Evolutionary conservation across 306 rosid genomes (phyloP).

Genomic region (Cucurbita argyrosperma): DNA sequence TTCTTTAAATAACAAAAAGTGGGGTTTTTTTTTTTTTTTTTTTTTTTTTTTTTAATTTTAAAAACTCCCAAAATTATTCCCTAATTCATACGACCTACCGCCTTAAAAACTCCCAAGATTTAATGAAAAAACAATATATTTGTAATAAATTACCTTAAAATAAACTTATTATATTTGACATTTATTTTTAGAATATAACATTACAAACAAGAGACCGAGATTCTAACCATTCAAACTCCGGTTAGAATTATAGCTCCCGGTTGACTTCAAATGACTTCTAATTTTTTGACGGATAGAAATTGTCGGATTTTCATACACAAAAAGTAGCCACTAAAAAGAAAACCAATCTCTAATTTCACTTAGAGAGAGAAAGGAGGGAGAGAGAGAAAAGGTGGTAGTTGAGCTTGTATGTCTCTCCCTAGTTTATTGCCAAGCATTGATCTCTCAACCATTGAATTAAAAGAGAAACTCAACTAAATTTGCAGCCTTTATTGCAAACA

Average conservation of each 20-base stretch:
- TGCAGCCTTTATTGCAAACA: neutral
- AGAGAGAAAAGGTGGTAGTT: slow-evolving; percentile 19
- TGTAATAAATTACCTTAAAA: neutral
- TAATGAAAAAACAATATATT: too few relatives aligned
- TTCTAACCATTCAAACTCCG: neutral
- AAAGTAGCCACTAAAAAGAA: neutral
- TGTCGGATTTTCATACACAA: neutral
- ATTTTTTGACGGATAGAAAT: neutral
- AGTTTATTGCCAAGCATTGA: slow-evolving; percentile 9
- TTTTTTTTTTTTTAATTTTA: neutral
- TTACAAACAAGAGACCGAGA: neutral
- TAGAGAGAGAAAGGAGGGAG: slow-evolving; percentile 10
- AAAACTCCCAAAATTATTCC: neutral
- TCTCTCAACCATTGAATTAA: slow-evolving; percentile 29
- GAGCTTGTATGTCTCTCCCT: slow-evolving; percentile 12
- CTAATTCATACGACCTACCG: neutral
- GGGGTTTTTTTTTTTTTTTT: neutral
- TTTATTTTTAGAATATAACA: neutral
- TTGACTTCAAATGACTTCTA: neutral
- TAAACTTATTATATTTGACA: neutral
- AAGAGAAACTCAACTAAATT: slow-evolving; percentile 14
- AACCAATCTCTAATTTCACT: neutral
- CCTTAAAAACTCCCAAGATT: neutral
- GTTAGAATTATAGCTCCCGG: too few relatives aligned
- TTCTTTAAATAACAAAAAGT: neutral